A percentile compares a stretch with the other conserved stretches of the same genome.
Conservation (phyloP, 2,329 filamentous ascomycete genomes). For the Hypoxylon sp. region DNA sequence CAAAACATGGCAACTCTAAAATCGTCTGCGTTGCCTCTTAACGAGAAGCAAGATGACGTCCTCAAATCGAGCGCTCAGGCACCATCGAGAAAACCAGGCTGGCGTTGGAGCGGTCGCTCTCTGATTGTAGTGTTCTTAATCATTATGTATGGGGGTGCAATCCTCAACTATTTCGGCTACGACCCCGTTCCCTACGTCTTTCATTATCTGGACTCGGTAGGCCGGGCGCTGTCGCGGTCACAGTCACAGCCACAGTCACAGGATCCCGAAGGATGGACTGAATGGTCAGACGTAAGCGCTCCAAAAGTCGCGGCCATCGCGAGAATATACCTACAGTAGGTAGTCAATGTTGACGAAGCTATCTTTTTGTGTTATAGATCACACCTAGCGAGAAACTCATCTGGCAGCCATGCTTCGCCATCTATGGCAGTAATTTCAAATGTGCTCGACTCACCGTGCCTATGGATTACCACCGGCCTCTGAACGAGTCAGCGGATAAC, state of each 20-base stretch:
- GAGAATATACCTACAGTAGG: neutral
- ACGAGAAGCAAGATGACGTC: slow-evolving; percentile 24
- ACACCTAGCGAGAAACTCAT: slow-evolving; percentile 60
- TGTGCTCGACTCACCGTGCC: slow-evolving; percentile 64
- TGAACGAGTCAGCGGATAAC: slow-evolving; percentile 54
- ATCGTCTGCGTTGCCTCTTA: slow-evolving; percentile 18
- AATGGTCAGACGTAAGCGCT: slow-evolving; percentile 44
- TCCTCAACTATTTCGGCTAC: slow-evolving; percentile 25
- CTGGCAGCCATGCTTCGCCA: slow-evolving; percentile 61
- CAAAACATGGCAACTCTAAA: slow-evolving; percentile 22
- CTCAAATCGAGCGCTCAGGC: slow-evolving; percentile 5
- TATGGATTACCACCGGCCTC: slow-evolving; percentile 62
- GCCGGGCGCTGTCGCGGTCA: neutral
- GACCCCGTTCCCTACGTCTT: slow-evolving; percentile 15
- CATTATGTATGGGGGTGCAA: slow-evolving; percentile 20
- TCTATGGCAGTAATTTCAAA: slow-evolving; percentile 50
- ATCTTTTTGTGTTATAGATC: slow-evolving; percentile 54
- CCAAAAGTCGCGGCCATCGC: neutral
- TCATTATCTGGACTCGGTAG: slow-evolving; percentile 9
- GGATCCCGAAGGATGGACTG: slow-evolving; percentile 30
- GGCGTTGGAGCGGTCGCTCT: slow-evolving; percentile 25
- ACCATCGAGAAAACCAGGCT: slow-evolving; percentile 8
- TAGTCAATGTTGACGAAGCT: slow-evolving; percentile 24
- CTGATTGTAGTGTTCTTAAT: slow-evolving; percentile 14
- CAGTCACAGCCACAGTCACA: neutral